Evolutionary conservation across 202 grass and related monocot species (phyloP), one percentile per base, ranked within the genome.

Genomic region (Bolboschoenoplectus hybrid): DNA sequence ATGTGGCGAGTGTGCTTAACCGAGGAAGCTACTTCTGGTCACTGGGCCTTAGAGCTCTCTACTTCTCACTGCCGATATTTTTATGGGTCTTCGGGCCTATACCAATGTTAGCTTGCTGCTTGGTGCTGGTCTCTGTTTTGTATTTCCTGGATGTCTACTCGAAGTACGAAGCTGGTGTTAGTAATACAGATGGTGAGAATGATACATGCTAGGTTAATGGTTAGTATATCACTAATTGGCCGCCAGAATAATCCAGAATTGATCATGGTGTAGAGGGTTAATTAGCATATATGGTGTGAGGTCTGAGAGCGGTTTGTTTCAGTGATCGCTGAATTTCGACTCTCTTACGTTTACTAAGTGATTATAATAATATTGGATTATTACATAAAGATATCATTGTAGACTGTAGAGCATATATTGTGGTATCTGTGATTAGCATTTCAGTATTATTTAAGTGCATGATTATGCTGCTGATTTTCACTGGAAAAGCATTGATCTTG

Each of bases 1-100:
- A 93, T 81, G 91, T 95, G 44, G 89, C 90, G 7, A 8, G 26
- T 6, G 78, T 91, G 32, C 51, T 98, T 74, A 93, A 98, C 85
- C 82, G 85, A 2, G 95, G 91, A 1, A 86, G 90, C 89, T 95
- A 93, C 82, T 98, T 95, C 91, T 95, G 93, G 95, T 98, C 95
- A 16, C 81, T 98, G 7, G 95, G 95, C 14, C 75, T 91, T 16
- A 62, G 89, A 35, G 91, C 93, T 0, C 91, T 93, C 88, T 98
- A 98, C 89, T 93, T 98, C 85, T 97, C 95, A 0, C 89, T 94
- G 85, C 95, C 95, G 0, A 10, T 97, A 35, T 92, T 92, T 81
- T 63, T 94, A 63, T 94, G 93, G 93, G 39, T 94, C 17, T 94
- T 94, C 11, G 93, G 93, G 2, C 93, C 95, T 39, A 67, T 97